Evolutionary conservation across 768 basidiomycete genomes (phyloP).

Genomic region (Guyanaporus albipodus): DNA sequence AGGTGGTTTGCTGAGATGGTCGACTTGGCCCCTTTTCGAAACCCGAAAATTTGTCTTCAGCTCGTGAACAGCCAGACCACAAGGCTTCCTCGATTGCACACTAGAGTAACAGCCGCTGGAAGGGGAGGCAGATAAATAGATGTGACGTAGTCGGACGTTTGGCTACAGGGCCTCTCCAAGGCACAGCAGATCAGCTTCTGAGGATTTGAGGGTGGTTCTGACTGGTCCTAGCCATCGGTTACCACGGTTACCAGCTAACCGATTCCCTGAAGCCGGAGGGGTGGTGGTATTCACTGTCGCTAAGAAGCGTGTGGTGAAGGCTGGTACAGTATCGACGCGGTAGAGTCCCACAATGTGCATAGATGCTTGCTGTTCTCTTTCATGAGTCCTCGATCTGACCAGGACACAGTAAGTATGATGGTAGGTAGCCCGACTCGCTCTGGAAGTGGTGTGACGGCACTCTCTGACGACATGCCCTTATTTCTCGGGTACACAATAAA

Average conservation of each 20-base stretch:
- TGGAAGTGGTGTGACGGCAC: slow-evolving; percentile 61
- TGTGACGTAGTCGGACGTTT: slow-evolving; percentile 63
- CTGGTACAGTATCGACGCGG: slow-evolving; percentile 58
- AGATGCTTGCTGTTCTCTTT: slow-evolving; percentile 59
- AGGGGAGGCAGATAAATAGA: too few species aligned
- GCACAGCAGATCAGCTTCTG: too few species aligned
- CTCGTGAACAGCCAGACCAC: too few species aligned
- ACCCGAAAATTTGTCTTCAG: too few species aligned
- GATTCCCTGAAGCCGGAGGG: too few species aligned
- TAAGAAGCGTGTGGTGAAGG: slow-evolving; percentile 49
- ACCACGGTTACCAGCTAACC: too few species aligned
- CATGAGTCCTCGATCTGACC: slow-evolving; percentile 56
- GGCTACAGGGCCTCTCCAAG: slow-evolving; percentile 47
- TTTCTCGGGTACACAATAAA: slow-evolving; percentile 63
- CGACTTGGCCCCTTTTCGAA: too few species aligned
- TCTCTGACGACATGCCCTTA: slow-evolving; percentile 61
- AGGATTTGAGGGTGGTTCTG: too few species aligned
- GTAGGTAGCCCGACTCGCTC: slow-evolving; percentile 60
- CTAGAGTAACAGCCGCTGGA: too few species aligned
- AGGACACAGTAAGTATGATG: slow-evolving; percentile 65
- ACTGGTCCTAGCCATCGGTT: too few species aligned
- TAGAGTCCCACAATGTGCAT: slow-evolving; percentile 63
- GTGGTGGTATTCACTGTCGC: slow-evolving; percentile 53
- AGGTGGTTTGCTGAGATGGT: too few species aligned
- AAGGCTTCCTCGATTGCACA: too few species aligned